phyloP scores from a whole-genome alignment of 495 filamentous ascomycete species.

The Podospora anserina region DNA sequence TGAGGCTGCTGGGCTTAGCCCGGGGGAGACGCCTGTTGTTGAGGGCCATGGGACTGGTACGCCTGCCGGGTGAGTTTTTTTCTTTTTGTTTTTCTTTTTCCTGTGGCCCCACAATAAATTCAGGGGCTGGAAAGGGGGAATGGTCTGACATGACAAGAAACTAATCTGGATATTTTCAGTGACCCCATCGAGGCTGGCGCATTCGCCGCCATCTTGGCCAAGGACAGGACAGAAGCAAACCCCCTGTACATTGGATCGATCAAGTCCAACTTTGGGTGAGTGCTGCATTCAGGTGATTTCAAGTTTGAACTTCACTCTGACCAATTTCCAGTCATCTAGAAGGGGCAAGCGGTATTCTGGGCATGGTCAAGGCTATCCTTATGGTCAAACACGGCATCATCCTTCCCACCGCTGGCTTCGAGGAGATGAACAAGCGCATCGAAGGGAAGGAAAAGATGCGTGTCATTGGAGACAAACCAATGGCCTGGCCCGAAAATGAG shows the following conservation, averaged over 20 bases:
- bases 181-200: not conserved
- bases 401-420: slow-evolving; percentile 36
- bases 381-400: slow-evolving; percentile 48
- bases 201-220: not conserved
- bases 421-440: slow-evolving; percentile 44
- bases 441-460: slow-evolving; percentile 26
- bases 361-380: slow-evolving; percentile 50
- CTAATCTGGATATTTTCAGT: not conserved
- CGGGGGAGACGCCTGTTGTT: slow-evolving; percentile 40
- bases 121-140: too few relatives aligned
- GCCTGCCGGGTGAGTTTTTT: not conserved
- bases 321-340: slow-evolving; percentile 44
- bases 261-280: slow-evolving; percentile 41
- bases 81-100: too few relatives aligned
- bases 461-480: slow-evolving; percentile 24
- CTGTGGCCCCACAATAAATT: too few relatives aligned
- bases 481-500: slow-evolving; percentile 27
- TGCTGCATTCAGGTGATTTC: not conserved
- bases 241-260: slow-evolving; percentile 27
- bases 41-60: slow-evolving; percentile 45
- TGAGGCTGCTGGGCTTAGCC: slow-evolving; percentile 38
- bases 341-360: slow-evolving; percentile 46
- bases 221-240: slow-evolving; percentile 3
- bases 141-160: too few relatives aligned
- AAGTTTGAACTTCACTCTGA: not conserved